phyloP scores from a whole-genome alignment of 495 filamentous ascomycete genomes.

The Terfezia claveryi region DNA sequence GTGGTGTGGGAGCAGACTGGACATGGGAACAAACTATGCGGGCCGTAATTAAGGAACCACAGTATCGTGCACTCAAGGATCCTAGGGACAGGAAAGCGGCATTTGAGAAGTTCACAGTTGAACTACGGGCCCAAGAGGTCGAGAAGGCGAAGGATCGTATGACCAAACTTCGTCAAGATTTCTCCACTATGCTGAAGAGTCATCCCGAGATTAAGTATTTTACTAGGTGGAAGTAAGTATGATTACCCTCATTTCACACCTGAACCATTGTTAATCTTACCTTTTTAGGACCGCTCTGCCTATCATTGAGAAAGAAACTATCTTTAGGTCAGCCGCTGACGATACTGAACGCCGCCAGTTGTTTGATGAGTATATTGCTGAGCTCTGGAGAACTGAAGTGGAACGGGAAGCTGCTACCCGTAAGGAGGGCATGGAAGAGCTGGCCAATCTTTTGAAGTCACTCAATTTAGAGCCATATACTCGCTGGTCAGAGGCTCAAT shows the following conservation, averaged over 20 bases:
- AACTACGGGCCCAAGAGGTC: slow-evolving; percentile 81
- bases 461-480: slow-evolving; percentile 82
- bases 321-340: slow-evolving; percentile 73
- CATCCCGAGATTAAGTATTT: slow-evolving; percentile 97
- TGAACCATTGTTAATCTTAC: background rate
- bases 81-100: slow-evolving; percentile 77
- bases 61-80: slow-evolving; percentile 84
- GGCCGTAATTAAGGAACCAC: slow-evolving; percentile 73
- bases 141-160: slow-evolving; percentile 86
- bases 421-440: slow-evolving; percentile 67
- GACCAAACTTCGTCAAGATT: slow-evolving; percentile 80
- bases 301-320: slow-evolving; percentile 86
- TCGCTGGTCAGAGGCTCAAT: slow-evolving; percentile 78
- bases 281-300: slow-evolving; percentile 47
- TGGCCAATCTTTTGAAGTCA: slow-evolving; percentile 59
- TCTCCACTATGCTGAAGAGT: slow-evolving; percentile 83
- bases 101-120: slow-evolving; percentile 86
- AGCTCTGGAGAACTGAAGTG: slow-evolving; percentile 54
- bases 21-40: slow-evolving; percentile 80
- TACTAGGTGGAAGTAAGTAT: slow-evolving; percentile 60
- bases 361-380: slow-evolving; percentile 80
- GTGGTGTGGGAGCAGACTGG: slow-evolving; percentile 73
- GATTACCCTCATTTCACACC: background rate
- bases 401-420: slow-evolving; percentile 49
- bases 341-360: slow-evolving; percentile 77